Conservation (phyloP, 2,329 filamentous ascomycete species). For the Ceratocystiopsis sp. region DNA sequence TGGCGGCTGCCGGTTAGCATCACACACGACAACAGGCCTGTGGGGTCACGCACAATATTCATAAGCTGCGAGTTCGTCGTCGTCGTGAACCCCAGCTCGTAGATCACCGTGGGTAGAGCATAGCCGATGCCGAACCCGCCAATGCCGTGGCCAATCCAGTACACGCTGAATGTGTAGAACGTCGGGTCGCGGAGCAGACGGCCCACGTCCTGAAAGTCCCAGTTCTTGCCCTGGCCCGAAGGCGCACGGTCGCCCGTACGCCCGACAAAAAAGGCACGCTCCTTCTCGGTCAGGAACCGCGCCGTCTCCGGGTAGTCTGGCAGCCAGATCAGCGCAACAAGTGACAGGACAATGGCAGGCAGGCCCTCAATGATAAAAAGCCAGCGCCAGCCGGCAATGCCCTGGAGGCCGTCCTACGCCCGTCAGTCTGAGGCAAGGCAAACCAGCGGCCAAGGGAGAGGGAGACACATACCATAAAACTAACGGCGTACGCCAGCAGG, state of each 20-base stretch:
- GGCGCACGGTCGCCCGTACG: constrained; percentile 22
- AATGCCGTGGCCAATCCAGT: constrained; percentile 25
- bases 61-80: constrained; percentile 25
- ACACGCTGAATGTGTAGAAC: constrained; percentile 19
- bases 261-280: constrained; percentile 57
- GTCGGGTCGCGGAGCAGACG: constrained; percentile 18
- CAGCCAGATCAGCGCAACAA: constrained; percentile 51
- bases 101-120: constrained; percentile 24
- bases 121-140: constrained; percentile 24
- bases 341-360: constrained; percentile 35
- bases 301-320: constrained; percentile 72
- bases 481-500: constrained; percentile 20
- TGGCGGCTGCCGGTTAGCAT: constrained; percentile 14
- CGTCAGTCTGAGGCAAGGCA: too few relatives aligned
- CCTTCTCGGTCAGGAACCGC: constrained; percentile 51
- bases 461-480: constrained; percentile 19
- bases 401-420: constrained; percentile 1
- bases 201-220: constrained; percentile 17
- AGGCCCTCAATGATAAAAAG: constrained; percentile 53
- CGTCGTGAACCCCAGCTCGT: constrained; percentile 23
- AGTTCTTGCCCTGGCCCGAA: constrained; percentile 15
- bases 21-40: background rate
- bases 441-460: too few relatives aligned
- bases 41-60: constrained; percentile 19
- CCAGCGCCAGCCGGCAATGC: constrained; percentile 43